These are phyloP conservation scores for Boletus edulis DNA, from an alignment of 768 basidiomycete species.

Conservation along the genomic window DNA sequence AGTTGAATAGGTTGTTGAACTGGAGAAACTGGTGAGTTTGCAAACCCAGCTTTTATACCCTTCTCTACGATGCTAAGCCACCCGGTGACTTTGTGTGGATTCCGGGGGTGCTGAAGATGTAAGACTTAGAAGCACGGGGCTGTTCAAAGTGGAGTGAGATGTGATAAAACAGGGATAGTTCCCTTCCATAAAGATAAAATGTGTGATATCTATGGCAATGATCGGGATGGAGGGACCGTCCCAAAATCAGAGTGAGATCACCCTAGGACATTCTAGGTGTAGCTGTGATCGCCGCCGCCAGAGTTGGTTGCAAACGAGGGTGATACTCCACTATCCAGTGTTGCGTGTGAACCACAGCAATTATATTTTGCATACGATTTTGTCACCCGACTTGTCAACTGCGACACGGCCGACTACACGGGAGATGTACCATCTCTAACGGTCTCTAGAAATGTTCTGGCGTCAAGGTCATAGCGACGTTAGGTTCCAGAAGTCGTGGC, in stretches of 20 bases:
- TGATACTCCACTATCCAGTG: no score
- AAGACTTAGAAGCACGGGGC: background rate
- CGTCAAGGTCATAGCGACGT: no score
- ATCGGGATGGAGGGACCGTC: background rate
- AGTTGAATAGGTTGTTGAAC: background rate
- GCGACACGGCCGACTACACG: no score
- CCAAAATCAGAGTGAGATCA: background rate
- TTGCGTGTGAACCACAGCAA: no score
- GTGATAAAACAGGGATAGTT: background rate
- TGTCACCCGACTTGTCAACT: no score
- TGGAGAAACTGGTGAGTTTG: background rate
- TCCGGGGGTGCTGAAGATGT: background rate
- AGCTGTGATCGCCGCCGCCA: no score
- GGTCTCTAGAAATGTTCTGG: no score
- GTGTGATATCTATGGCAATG: background rate
- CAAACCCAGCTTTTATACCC: conserved; percentile 13
- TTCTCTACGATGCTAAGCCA: background rate
- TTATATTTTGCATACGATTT: no score
- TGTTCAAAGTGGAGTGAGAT: background rate
- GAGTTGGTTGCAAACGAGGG: no score
- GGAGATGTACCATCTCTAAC: no score
- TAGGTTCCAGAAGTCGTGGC: no score
- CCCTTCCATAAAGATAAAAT: background rate
- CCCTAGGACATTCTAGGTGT: no score
- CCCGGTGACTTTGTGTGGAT: background rate